A percentile compares a stretch with the other conserved stretches of the same genome.
Conservation (phyloP, 257 asterid species). For the Solanum sitiens region DNA sequence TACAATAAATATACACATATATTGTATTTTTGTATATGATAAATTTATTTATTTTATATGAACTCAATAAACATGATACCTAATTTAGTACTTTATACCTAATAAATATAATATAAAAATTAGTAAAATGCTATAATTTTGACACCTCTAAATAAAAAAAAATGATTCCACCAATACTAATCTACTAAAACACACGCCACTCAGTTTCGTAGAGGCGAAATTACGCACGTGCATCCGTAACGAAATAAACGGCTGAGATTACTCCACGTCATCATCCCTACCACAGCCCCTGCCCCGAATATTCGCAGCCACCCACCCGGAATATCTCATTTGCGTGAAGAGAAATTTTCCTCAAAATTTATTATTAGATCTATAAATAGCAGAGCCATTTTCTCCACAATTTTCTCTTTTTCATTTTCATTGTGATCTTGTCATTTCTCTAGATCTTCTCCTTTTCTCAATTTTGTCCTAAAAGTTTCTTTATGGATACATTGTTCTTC, state of each 20-base stretch:
- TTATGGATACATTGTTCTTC: slow-evolving; percentile 28
- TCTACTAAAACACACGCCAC: background rate
- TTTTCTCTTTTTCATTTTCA: background rate
- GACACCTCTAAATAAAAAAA: too few relatives aligned
- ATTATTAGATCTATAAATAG: background rate
- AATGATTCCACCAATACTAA: too few relatives aligned
- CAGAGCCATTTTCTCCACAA: background rate
- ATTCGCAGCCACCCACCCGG: slow-evolving; percentile 21
- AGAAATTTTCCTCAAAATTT: background rate
- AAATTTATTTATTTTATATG: too few relatives aligned
- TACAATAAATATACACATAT: too few relatives aligned
- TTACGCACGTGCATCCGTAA: background rate
- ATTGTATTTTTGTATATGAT: too few relatives aligned
- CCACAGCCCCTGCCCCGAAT: slow-evolving; percentile 3
- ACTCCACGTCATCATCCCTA: slow-evolving; percentile 10
- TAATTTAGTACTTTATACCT: too few relatives aligned
- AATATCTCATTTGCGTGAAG: background rate
- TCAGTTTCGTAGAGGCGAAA: background rate
- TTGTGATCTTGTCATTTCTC: background rate
- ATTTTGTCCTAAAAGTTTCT: background rate
- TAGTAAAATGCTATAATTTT: too few relatives aligned
- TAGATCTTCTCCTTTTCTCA: background rate
- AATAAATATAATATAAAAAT: too few relatives aligned
- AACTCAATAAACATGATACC: too few relatives aligned
- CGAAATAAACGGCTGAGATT: background rate